Evolutionary conservation across 2,329 filamentous ascomycete genomes (phyloP).

Genomic region (Fusarium tuaranense): DNA sequence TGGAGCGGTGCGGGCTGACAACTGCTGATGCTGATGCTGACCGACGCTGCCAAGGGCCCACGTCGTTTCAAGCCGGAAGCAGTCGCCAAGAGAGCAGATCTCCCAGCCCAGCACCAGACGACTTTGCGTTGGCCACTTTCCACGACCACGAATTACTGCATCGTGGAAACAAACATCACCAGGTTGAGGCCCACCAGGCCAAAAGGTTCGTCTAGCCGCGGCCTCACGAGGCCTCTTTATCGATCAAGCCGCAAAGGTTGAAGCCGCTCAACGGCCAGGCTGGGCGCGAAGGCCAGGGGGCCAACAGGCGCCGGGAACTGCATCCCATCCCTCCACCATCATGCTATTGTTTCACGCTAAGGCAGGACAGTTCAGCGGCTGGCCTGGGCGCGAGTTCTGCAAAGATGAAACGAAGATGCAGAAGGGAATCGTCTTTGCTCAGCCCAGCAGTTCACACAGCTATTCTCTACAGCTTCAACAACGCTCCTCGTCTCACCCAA

Average conservation of each 20-base stretch:
- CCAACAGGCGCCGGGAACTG: slow-evolving; percentile 2
- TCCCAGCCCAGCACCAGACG: background rate
- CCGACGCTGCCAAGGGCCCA: background rate
- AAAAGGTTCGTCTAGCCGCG: background rate
- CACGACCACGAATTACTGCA: background rate
- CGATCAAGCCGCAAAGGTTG: background rate
- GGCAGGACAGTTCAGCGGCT: slow-evolving; percentile 11
- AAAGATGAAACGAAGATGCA: slow-evolving; percentile 21
- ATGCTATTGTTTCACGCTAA: slow-evolving; percentile 39
- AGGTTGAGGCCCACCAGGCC: slow-evolving; percentile 1
- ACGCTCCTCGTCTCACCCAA: background rate
- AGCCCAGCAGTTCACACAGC: background rate
- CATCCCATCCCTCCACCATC: background rate
- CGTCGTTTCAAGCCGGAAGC: background rate
- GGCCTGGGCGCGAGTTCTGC: slow-evolving; percentile 5
- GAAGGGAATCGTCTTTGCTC: background rate
- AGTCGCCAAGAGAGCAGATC: background rate
- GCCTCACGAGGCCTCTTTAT: background rate
- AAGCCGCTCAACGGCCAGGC: background rate
- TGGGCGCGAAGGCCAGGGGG: background rate
- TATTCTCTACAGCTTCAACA: background rate
- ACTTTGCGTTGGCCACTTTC: background rate
- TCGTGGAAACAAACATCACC: background rate
- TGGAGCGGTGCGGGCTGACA: background rate
- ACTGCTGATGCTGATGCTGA: background rate